Percentiles rank a stretch among this genome's conserved stretches.
phyloP scores from a whole-genome alignment of 1,284 basidiomycete species.

The Leccinum griseonigrum region DNA sequence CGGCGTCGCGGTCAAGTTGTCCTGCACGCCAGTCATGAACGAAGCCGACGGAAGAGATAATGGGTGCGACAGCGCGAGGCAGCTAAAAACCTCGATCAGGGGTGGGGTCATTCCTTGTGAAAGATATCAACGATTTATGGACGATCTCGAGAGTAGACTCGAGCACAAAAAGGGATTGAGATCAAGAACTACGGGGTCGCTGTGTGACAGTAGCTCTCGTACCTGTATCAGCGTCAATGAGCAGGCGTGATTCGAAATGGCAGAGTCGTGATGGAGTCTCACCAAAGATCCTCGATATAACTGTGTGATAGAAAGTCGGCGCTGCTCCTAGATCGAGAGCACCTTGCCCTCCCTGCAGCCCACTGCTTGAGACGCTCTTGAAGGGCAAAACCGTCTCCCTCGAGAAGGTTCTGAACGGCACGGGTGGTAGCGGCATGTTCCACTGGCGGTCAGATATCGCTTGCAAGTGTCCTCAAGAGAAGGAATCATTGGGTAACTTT shows the following conservation, averaged over 20 bases:
- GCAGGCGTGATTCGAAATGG: not conserved
- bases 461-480: slow-evolving; percentile 83
- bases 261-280: slow-evolving; percentile 21
- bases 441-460: slow-evolving; percentile 71
- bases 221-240: slow-evolving; percentile 44
- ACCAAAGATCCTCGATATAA: slow-evolving; percentile 99
- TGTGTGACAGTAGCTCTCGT: slow-evolving; percentile 91
- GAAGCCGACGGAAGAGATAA: slow-evolving; percentile 89
- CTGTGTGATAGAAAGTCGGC: slow-evolving; percentile 39
- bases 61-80: slow-evolving; percentile 85
- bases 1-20: slow-evolving; percentile 79
- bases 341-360: slow-evolving; percentile 71
- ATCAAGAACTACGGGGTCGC: slow-evolving; percentile 90
- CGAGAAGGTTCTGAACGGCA: slow-evolving; percentile 78
- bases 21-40: slow-evolving; percentile 91
- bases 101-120: slow-evolving; percentile 83
- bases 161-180: slow-evolving; percentile 98
- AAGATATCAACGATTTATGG: slow-evolving; percentile 2
- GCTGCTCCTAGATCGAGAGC: slow-evolving; percentile 4
- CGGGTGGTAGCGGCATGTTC: slow-evolving; percentile 69
- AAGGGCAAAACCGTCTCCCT: slow-evolving; percentile 74
- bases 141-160: slow-evolving; percentile 40
- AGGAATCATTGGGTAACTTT: slow-evolving; percentile 80
- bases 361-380: slow-evolving; percentile 80
- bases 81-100: slow-evolving; percentile 88